Evolutionary conservation across 441 rosid genomes (phyloP), one percentile per base, ranked within the genome.

Genomic region (Pelargonium australe): DNA sequence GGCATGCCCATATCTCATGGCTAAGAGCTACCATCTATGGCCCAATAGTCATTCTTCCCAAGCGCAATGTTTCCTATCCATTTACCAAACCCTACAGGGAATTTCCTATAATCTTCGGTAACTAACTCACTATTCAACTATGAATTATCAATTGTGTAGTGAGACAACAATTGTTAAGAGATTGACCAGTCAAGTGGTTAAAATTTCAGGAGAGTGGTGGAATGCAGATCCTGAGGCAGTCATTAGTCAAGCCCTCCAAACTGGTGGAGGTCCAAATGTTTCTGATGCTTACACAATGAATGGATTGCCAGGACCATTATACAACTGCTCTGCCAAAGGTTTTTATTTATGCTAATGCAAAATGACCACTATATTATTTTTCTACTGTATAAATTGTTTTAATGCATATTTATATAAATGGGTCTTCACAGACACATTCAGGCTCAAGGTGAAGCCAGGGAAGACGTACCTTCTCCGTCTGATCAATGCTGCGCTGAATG

Each of bases 1-100:
- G 89, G 89, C 87, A 81, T 69, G 89, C 89, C 1, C 89, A 66
- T 63, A 81, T 87, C 70, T 80, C 66, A 34, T 84, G 87, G 92
- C 79, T 81, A 37, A 82, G 81, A 78, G 89, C 84, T 49, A 83
- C 85, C 4, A 84, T 82, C 23, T 79, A 75, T 63, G 90, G 77
- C 5, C 85, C 89, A 6, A 70, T 85, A 16, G 79, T 85, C 16
- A 78, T 85, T 72, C 41, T 81, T 79, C 89, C 86, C 0, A 71
- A 78, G 51, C 75, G 73, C 73, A 77, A 71, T 51, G 84, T 67
- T 7, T 78, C 70, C 0, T 83, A 67, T 73, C 89, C 89, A 2
- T 85, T 83, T 69, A 86, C 80, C 0, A 79, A 73, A 43, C 89
- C 86, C 34, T 44, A 73, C 58, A 68, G 67, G 74, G 89, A 85